Conservation (phyloP, 1,284 basidiomycete genomes). For the Boletus nobilissimus region DNA sequence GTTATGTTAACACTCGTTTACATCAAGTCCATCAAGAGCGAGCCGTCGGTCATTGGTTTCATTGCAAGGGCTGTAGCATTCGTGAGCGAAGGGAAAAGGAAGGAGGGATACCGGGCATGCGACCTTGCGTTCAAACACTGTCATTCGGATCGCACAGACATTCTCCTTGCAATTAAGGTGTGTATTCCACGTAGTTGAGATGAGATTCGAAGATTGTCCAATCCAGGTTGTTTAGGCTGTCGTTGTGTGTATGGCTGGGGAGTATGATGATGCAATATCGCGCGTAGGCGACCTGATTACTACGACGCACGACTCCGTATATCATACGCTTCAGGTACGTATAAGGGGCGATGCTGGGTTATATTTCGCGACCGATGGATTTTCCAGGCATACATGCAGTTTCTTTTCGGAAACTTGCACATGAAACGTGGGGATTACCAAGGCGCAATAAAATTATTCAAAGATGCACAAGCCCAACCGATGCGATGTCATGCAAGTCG, state of each 20-base stretch:
- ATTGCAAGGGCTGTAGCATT: not conserved
- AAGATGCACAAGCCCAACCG: not conserved
- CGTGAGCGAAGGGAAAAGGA: not conserved
- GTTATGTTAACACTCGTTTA: not conserved
- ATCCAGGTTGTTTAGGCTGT: not conserved
- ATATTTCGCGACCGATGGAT: not conserved
- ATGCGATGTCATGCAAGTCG: not conserved
- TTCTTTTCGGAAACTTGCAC: not conserved
- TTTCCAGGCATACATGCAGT: not conserved
- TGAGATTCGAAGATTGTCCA: too few species aligned
- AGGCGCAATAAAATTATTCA: not conserved
- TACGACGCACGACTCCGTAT: not conserved
- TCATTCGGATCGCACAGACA: not conserved
- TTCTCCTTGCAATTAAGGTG: constrained; percentile 5
- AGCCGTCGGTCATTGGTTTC: constrained; percentile 1
- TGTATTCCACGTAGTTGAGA: not conserved
- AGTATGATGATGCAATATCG: not conserved
- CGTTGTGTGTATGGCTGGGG: not conserved
- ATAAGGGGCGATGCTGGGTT: not conserved
- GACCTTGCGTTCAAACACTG: not conserved
- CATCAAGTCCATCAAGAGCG: not conserved
- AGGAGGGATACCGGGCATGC: not conserved
- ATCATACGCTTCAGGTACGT: not conserved
- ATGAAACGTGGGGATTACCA: not conserved
- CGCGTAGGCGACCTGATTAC: not conserved